Evolutionary conservation across 129 eudicot genomes (phyloP), one percentile per base, ranked within the genome.

Genomic region (Kitagawia praeruptora): DNA sequence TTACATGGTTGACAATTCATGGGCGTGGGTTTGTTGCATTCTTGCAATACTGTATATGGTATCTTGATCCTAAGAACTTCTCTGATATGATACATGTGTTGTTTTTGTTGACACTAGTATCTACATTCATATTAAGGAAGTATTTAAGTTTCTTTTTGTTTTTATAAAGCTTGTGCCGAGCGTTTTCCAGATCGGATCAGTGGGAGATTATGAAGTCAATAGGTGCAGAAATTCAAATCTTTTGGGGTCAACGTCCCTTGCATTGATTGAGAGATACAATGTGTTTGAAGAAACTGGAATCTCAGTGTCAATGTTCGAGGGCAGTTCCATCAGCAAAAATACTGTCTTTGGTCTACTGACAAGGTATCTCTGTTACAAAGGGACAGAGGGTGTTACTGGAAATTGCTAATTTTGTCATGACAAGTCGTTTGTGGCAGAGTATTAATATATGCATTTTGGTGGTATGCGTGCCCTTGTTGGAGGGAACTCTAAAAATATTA

Each of bases 151-250:
- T 16, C 6, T 40, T 41, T 28, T 45, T 34, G 7, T 66, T n/a
- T 75, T 38, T 72, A 58, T 85, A 83, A 84, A 91, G 94, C 89
- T 80, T 85, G 97, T 91, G 98, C 85, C 87, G 82, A 89, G 91
- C 66, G 78, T 86, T 85, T 31, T 81, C 88, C 90, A 79, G 91
- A 76, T 83, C 51, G 82, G 85, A 82, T 80, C 92, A 83, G 80
- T 87, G 87, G 84, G 84, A 83, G 82, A 79, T 85, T 78, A 84
- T 77, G 84, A 82, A 74, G 80, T 82, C 86, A 73, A 54, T 84
- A 83, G 82, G 79, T 85, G 88, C 81, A 79, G 84, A 69, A 81
- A 19, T 81, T 81, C 82, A 66, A 54, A 70, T 15, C 47, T 78
- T 67, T 61, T 44, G 79, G 75, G 83, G 67, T 75, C 73, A 5